A percentile compares a stretch with the other conserved stretches of the same genome.
Conservation (phyloP, 2,329 filamentous ascomycete species). For the Bipolaris cookei region DNA sequence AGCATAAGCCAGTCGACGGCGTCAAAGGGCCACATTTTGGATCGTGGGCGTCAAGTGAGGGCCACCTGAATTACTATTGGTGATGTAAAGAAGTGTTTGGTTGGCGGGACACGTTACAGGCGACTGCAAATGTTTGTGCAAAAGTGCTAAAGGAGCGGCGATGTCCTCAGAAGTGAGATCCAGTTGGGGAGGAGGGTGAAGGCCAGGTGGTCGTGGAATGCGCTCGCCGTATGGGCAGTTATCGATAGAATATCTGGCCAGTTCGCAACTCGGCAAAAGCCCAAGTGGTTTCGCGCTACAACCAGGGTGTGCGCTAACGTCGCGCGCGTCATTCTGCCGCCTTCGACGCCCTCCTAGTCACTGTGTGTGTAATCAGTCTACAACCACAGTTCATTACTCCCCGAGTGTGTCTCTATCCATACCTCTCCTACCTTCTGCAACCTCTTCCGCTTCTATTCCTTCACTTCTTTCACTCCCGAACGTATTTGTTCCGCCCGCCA, state of each 20-base stretch:
- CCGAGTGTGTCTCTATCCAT: constrained; percentile 7
- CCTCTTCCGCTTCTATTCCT: neutral
- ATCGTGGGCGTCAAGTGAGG: constrained; percentile 21
- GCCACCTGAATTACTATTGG: neutral
- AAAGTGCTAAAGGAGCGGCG: constrained; percentile 24
- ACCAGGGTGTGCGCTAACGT: constrained; percentile 10
- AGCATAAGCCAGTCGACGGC: constrained; percentile 83
- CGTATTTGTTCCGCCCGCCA: neutral
- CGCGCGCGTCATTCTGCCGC: constrained; percentile 27
- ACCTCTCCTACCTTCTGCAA: neutral
- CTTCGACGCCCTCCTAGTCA: constrained; percentile 17
- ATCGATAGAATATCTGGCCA: constrained; percentile 36
- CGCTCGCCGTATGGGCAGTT: constrained; percentile 16
- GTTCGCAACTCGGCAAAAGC: constrained; percentile 22
- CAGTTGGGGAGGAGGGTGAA: constrained; percentile 10
- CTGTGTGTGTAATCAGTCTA: constrained; percentile 21
- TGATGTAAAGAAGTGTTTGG: neutral
- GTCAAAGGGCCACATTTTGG: constrained; percentile 47
- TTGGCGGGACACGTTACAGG: neutral
- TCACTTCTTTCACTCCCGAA: neutral
- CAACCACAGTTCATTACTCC: constrained; percentile 19
- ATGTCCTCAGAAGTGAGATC: constrained; percentile 16
- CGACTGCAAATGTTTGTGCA: neutral
- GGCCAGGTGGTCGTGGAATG: constrained; percentile 5
- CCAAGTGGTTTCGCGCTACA: constrained; percentile 20